A percentile compares a stretch with the other conserved stretches of the same genome.
Evolutionary conservation across 1,139 yeast genomes (phyloP).

Genomic region (Candida sp.): DNA sequence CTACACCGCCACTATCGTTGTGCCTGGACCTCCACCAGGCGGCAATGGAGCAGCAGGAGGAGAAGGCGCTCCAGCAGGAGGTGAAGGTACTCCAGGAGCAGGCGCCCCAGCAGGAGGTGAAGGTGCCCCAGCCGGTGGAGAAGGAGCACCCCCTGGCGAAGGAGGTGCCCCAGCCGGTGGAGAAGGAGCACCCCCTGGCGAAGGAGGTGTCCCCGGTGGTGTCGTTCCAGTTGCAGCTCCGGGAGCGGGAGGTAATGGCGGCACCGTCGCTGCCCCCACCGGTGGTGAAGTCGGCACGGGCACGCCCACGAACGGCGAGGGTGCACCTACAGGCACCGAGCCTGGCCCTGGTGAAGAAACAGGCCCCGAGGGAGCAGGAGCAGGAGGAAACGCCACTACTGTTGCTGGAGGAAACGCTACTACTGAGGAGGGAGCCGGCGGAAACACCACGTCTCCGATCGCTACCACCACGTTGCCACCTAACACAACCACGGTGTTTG

Average conservation of each 20-base stretch:
- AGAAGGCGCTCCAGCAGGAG: neutral
- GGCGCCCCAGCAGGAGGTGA: neutral
- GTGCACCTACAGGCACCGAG: neutral
- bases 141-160: neutral
- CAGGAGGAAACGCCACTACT: neutral
- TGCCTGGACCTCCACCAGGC: neutral
- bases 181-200: neutral
- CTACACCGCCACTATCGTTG: conserved; percentile 3
- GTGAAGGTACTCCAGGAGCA: neutral
- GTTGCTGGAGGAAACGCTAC: neutral
- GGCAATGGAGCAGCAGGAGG: neutral
- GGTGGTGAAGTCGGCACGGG: no score
- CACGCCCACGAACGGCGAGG: neutral
- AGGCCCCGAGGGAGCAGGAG: neutral
- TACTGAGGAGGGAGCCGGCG: conserved; percentile 1
- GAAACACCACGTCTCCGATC: neutral
- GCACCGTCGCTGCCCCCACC: no score
- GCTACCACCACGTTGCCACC: neutral
- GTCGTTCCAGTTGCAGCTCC: neutral
- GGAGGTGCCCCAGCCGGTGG: neutral
- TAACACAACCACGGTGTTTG: conserved; percentile 2
- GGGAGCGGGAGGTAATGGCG: no score
- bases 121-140: neutral
- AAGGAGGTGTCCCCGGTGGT: neutral
- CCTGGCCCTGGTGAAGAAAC: neutral